phyloP scores from a whole-genome alignment of 106 monocot species.

The Alisma plantagoaquatica region DNA sequence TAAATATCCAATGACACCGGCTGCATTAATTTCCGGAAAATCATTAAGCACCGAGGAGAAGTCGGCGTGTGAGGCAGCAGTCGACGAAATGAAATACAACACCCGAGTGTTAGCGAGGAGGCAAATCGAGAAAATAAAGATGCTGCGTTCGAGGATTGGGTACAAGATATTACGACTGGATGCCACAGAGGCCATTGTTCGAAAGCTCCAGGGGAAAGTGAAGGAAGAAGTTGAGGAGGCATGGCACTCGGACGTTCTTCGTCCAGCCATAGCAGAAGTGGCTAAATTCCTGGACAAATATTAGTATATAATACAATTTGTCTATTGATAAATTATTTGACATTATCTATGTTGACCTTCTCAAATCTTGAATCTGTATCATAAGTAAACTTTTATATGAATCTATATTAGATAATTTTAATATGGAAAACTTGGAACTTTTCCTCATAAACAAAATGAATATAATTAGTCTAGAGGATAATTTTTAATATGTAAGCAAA shows the following conservation, averaged over 20 bases:
- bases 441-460: too few species aligned
- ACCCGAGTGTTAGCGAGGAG: conserved; percentile 63
- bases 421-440: too few species aligned
- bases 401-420: too few species aligned
- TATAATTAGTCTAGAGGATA: too few species aligned
- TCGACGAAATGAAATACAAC: conserved; percentile 58
- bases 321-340: too few species aligned
- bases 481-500: too few species aligned
- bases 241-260: conserved; percentile 7
- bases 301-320: too few species aligned
- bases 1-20: background rate
- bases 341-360: too few species aligned
- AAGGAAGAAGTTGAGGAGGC: background rate
- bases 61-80: conserved; percentile 17
- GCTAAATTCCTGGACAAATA: background rate
- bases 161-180: conserved; percentile 47
- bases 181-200: conserved; percentile 36
- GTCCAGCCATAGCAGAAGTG: conserved; percentile 3
- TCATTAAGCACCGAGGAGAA: background rate
- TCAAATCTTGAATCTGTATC: too few species aligned
- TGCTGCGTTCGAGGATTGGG: conserved; percentile 32
- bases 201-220: conserved; percentile 17
- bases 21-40: too few species aligned
- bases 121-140: conserved; percentile 64
- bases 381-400: too few species aligned